phyloP scores from a whole-genome alignment of 2,329 filamentous ascomycete species.

The Hymenoscyphus salicellus region DNA sequence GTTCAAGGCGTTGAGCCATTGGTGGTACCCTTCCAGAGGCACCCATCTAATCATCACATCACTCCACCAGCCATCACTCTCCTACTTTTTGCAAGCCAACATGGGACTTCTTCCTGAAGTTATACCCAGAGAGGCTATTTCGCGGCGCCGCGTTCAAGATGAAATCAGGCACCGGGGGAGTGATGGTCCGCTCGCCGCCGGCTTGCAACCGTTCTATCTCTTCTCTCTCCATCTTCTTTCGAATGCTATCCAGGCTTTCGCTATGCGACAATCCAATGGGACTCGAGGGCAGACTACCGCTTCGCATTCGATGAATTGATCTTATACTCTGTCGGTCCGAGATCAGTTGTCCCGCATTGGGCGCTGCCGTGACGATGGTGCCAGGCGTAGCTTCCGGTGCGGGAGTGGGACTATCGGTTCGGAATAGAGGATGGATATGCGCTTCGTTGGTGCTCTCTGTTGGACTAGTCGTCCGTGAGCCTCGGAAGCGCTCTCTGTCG shows the following conservation, averaged over 20 bases:
- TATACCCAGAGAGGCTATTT: slow-evolving; percentile 48
- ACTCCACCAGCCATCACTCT: slow-evolving; percentile 19
- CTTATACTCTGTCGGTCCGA: slow-evolving; percentile 51
- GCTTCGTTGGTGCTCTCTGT: slow-evolving; percentile 49
- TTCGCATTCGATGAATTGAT: slow-evolving; percentile 53
- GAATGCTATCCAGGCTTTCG: slow-evolving; percentile 47
- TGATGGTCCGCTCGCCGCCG: slow-evolving; percentile 48
- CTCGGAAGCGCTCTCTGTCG: slow-evolving; percentile 18
- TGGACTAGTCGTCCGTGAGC: slow-evolving; percentile 27
- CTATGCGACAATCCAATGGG: slow-evolving; percentile 53
- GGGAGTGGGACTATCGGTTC: slow-evolving; percentile 66
- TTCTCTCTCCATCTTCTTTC: slow-evolving; percentile 31
- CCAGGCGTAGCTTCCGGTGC: slow-evolving; percentile 65
- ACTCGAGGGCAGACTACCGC: slow-evolving; percentile 51
- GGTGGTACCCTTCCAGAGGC: slow-evolving; percentile 20
- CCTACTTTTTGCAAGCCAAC: slow-evolving; percentile 26
- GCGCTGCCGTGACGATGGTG: slow-evolving; percentile 68
- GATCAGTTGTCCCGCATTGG: slow-evolving; percentile 64
- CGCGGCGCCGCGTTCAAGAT: slow-evolving; percentile 53
- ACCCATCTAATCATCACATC: slow-evolving; percentile 20
- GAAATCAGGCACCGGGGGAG: slow-evolving; percentile 61
- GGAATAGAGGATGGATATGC: slow-evolving; percentile 76
- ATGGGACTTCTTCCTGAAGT: slow-evolving; percentile 30
- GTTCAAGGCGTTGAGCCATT: slow-evolving; percentile 30
- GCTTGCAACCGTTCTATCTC: slow-evolving; percentile 25